Base-by-base conservation (phyloP, 805 yeast genomes). In the Wickerhamiella spandovensis region DNA sequence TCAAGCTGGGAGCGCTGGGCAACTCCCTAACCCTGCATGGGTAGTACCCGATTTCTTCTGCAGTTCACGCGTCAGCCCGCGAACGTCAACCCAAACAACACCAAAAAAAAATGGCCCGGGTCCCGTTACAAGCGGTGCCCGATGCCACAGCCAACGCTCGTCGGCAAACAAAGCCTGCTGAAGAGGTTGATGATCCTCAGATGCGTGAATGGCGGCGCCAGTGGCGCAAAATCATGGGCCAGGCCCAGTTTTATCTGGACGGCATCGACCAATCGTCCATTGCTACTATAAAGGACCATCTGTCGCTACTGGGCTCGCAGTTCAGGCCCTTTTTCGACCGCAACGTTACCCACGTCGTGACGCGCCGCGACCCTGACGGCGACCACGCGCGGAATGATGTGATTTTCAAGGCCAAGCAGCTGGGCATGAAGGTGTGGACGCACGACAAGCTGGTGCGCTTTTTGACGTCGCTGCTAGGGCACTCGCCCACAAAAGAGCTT, bases 371-470 rank as follows among this genome's bases (percentile, higher is more conserved):
- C 46, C 68, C 69, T 62, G 64, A 71, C 25, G 61, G 58, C 41
- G 71, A 63, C 12, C 76, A 80, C 61, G 54, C 58, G 17, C 42
- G 76, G 55, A 61, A 65, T 52, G 95, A 89, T 62, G 78, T 86
- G 8, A 75, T 87, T 56, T 71, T 75, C 48, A 74, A 78, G 54
- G 94, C 89, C 5, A 64, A 67, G 30, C 71, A 70, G 46, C 73
- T 72, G 48, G 78, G 77, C 53, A 76, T 83, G 64, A 86, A 89
- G 64, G 83, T 89, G 22, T 90, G 97, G 96, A 78, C 82, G 39
- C 81, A 77, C 59, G 95, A 86, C 50, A 90, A 89, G 64, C 87
- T 89, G 1, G 75, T 79, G 59, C 69, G 95, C 48, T 89, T 89
- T 60, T 72, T 88, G 64, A 75, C 64, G 25, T 54, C 65, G 5